Evolutionary conservation across 2,329 filamentous ascomycete genomes (phyloP).

Genomic region (Gnomoniopsis smithogilvyi): DNA sequence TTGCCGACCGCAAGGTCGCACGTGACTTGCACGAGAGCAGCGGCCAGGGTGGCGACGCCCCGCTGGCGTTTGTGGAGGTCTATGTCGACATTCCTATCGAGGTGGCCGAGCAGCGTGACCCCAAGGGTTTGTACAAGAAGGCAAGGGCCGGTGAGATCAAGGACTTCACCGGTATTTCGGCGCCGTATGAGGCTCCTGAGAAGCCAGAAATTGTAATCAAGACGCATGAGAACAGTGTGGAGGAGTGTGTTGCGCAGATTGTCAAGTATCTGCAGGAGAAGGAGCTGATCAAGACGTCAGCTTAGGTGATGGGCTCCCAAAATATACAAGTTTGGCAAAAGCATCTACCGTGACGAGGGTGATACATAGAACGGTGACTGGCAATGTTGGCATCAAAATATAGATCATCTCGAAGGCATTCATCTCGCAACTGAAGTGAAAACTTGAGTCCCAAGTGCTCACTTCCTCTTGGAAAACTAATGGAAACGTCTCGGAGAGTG

Average conservation of each 20-base stretch:
- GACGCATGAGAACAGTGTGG: slow-evolving; percentile 77
- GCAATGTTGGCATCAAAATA: background rate
- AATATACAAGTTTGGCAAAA: background rate
- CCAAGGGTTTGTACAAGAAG: slow-evolving; percentile 98
- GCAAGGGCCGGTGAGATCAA: slow-evolving; percentile 90
- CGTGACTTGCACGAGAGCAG: slow-evolving; percentile 72
- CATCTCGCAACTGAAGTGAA: too few relatives aligned
- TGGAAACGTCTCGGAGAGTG: too few relatives aligned
- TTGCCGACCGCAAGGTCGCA: slow-evolving; percentile 78
- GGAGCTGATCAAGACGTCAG: slow-evolving; percentile 47
- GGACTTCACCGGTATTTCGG: slow-evolving; percentile 93
- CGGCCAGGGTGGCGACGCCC: slow-evolving; percentile 54
- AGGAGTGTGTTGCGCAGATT: slow-evolving; percentile 86
- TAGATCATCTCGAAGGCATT: background rate
- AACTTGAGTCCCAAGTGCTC: too few relatives aligned
- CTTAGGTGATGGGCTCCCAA: background rate
- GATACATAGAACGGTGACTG: slow-evolving; percentile 3
- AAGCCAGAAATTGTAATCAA: slow-evolving; percentile 83
- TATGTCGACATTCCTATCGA: slow-evolving; percentile 88
- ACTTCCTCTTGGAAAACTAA: too few relatives aligned
- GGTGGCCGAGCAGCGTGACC: slow-evolving; percentile 91
- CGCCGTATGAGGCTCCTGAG: slow-evolving; percentile 88
- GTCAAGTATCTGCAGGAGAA: slow-evolving; percentile 72
- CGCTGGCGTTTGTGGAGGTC: slow-evolving; percentile 89
- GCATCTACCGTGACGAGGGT: background rate